A percentile compares a stretch with the other conserved stretches of the same genome.
These are phyloP conservation scores for Neospora caninum DNA, from an alignment of 169 alveolate species.

Conservation along the genomic window DNA sequence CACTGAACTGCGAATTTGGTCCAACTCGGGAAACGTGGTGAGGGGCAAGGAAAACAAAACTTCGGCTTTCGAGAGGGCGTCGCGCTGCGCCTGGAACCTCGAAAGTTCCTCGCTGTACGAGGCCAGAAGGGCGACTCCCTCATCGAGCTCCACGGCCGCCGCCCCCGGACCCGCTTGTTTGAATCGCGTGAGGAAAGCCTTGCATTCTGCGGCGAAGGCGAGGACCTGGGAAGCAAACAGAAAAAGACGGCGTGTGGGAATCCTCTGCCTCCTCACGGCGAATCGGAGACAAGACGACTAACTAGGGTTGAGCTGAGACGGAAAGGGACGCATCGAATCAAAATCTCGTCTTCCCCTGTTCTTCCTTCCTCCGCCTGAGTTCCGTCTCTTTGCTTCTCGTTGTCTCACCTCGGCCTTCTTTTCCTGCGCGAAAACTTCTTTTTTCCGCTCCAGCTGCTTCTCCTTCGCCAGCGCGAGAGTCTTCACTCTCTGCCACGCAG, in stretches of 20 bases:
- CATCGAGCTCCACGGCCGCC: slow-evolving; percentile 82
- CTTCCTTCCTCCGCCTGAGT: neutral
- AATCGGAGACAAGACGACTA: too few relatives aligned
- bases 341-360: neutral
- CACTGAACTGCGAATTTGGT: slow-evolving; percentile 83
- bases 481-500: slow-evolving; percentile 71
- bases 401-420: slow-evolving; percentile 51
- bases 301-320: too few relatives aligned
- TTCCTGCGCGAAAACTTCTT: slow-evolving; percentile 52
- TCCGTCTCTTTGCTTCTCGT: neutral
- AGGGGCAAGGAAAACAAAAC: slow-evolving; percentile 90
- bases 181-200: slow-evolving; percentile 48
- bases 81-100: slow-evolving; percentile 77
- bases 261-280: too few relatives aligned
- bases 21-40: slow-evolving; percentile 86
- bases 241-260: too few relatives aligned
- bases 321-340: too few relatives aligned
- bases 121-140: slow-evolving; percentile 84
- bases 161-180: slow-evolving; percentile 89
- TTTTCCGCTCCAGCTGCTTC: slow-evolving; percentile 49
- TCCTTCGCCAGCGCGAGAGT: slow-evolving; percentile 59
- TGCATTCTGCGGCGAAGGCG: slow-evolving; percentile 60
- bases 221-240: slow-evolving; percentile 40
- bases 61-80: slow-evolving; percentile 88
- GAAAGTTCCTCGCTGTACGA: slow-evolving; percentile 75